Evolutionary conservation across 2,329 filamentous ascomycete species (phyloP), one percentile per base, ranked within the genome.

Genomic region (Sordariomycetes sp.): DNA sequence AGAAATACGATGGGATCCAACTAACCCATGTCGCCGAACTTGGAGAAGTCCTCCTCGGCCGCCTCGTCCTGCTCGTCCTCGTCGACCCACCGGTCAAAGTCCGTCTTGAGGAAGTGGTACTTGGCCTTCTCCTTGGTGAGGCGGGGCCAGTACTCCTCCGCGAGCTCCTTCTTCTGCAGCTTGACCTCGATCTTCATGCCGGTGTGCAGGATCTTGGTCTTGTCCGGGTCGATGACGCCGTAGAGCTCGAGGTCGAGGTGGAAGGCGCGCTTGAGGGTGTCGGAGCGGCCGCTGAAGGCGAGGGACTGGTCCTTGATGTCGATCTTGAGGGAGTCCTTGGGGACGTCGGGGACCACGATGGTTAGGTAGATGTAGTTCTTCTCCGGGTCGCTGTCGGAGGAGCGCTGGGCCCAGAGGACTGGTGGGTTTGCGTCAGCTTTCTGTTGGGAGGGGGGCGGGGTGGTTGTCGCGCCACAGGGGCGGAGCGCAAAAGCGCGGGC

Each of bases 51-150:
- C 58, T 95, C 90, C 62, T 95, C 90, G 54, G 82, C 77, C 60
- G 82, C 86, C 73, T 90, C 90, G 68, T 97, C 87, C 78, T 99
- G 94, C 82, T 99, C 94, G 69, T 99, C 91, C 82, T 96, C 90
- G 65, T 96, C 91, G 67, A 96, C 89, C 91, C 91, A 96, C 87
- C 96, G 96, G 78, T 96, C 91, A 66, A 99, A 99, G 76, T 99
- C 87, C 62, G 94, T 97, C 86, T 96, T 96, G 68, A 99, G 75
- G 82, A 90, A 99, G 76, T 97, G 94, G 57, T 89, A 76, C 79
- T 90, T 96, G 80, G 89, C 86, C 64, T 77, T 73, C 60, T 92
- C 89, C 85, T 96, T 96, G 70, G 96, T 80, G 67, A 99, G 81
- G 62, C 94, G 85, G 62, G 91, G 91, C 94, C 94, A 99, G 82